A percentile compares a stretch with the other conserved stretches of the same genome.
phyloP scores from a whole-genome alignment of 1,284 basidiomycete species.

The Sutorius eximius region DNA sequence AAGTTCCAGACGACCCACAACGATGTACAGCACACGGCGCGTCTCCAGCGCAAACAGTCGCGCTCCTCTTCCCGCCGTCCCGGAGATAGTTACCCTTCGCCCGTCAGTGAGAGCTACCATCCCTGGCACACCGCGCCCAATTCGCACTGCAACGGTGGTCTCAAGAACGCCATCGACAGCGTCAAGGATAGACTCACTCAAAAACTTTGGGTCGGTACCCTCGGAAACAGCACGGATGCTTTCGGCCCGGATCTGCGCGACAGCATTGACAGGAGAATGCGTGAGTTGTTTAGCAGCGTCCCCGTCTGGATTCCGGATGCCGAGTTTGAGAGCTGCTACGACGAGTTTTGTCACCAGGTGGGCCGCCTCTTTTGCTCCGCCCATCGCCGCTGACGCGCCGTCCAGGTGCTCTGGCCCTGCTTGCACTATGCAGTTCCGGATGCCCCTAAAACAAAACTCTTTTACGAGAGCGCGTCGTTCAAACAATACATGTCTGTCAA shows the following conservation, averaged over 20 bases:
- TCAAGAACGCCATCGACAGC: conserved; percentile 76
- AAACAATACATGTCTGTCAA: conserved; percentile 83
- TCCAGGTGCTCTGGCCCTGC: conserved; percentile 80
- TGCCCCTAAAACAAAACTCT: conserved; percentile 79
- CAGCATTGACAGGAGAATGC: conserved; percentile 62
- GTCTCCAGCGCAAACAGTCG: conserved; percentile 47
- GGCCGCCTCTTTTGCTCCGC: conserved; percentile 5
- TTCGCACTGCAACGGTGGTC: conserved; percentile 74
- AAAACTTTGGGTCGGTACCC: conserved; percentile 80
- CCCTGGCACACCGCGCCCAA: conserved; percentile 66
- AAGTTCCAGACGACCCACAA: conserved; percentile 43
- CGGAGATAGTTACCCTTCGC: conserved; percentile 19
- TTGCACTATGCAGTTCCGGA: conserved; percentile 86
- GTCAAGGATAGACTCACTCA: conserved; percentile 51
- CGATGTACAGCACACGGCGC: conserved; percentile 35
- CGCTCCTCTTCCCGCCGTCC: conserved; percentile 50
- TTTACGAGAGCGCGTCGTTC: conserved; percentile 77
- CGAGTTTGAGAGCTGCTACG: conserved; percentile 78
- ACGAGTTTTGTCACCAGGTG: conserved; percentile 85
- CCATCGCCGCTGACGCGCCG: neutral
- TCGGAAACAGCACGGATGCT: conserved; percentile 66
- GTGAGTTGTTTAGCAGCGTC: conserved; percentile 54
- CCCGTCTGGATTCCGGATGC: conserved; percentile 82
- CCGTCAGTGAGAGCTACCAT: conserved; percentile 14
- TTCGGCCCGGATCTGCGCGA: conserved; percentile 57